phyloP scores from a whole-genome alignment of 2,329 filamentous ascomycete genomes.

The Sclerotinia spermophila region DNA sequence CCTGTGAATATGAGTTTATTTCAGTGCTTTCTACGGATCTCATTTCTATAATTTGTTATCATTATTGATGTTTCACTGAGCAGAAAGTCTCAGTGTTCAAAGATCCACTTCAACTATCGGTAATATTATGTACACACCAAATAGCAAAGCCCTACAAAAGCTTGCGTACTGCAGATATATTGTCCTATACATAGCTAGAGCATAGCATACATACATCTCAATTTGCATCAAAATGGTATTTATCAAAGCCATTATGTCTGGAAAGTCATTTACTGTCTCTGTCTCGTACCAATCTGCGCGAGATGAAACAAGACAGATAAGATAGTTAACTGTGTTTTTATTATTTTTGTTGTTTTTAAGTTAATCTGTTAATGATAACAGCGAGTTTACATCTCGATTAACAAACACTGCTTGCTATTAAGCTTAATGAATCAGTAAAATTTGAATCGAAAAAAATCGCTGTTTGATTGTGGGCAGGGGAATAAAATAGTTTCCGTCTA shows the following conservation, averaged over 20 bases:
- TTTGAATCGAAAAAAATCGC: no score
- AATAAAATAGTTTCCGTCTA: background rate
- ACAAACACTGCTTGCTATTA: no score
- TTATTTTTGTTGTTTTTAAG: no score
- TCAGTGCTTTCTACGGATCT: background rate
- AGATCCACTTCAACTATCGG: no score
- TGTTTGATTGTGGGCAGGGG: background rate
- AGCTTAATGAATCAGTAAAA: no score
- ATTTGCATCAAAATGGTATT: background rate
- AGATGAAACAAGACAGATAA: background rate
- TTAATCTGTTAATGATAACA: background rate
- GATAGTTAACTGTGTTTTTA: no score
- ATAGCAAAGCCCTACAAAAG: background rate
- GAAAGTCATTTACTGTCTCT: no score
- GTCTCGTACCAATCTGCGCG: background rate
- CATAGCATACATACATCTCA: background rate
- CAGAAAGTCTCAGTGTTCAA: background rate
- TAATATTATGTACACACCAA: background rate
- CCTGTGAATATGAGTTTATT: background rate
- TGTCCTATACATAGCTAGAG: background rate
- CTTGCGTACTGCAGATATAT: background rate
- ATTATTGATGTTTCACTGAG: background rate
- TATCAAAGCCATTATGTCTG: no score
- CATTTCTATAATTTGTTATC: background rate
- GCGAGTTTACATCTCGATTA: background rate